Base-by-base conservation (phyloP, 1,139 yeast species). In the Geotrichum australiense region DNA sequence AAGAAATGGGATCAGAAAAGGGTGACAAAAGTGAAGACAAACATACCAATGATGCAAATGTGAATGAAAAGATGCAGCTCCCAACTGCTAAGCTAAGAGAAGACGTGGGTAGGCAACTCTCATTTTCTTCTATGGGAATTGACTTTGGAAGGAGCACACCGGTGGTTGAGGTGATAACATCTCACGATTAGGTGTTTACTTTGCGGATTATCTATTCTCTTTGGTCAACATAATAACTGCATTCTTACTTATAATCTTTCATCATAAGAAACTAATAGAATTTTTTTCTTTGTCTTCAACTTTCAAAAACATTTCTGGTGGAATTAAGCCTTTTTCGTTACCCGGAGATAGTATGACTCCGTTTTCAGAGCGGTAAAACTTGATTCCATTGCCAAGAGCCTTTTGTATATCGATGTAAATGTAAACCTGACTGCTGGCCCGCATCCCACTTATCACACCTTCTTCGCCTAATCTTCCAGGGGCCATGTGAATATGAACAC, bases 401-500 rank as follows among this genome's bases (percentile, higher is more conserved):
- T 68, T 69, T 1, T 57, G 63, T 1, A 71, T 64, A 54, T 86
- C 78, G 5, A 91, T 57, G 53, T 73, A 82, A 7, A 91, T 79
- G 44, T 78, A 62, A 0, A 80, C 76, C 33, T 73, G 68, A 46
- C 84, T 70, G 42, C 66, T 66, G n/a, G 60, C 55, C 40, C 96
- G 67, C 65, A 86, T 74, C 0, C 97, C 97, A 46, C 91, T 78
- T 5, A 80, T 66, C 3, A 76, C 76, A 2, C 57, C 58, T 25
- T 65, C 63, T 19, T 55, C 59, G 2, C 64, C 64, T 58, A 56
- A 50, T 35, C 37, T 42, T 4, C 77, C 78, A 2, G 67, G 52
- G 0, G 89, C 78, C 56, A 91, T 70, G 61, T 91, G 98, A 18
- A 91, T 77, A 59, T 91, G 98, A 51, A 81, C 80, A 52, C 98